Evolutionary conservation across 1,284 basidiomycete species (phyloP), one percentile per base, ranked within the genome.

Genomic region (Cryptococcus sp.): DNA sequence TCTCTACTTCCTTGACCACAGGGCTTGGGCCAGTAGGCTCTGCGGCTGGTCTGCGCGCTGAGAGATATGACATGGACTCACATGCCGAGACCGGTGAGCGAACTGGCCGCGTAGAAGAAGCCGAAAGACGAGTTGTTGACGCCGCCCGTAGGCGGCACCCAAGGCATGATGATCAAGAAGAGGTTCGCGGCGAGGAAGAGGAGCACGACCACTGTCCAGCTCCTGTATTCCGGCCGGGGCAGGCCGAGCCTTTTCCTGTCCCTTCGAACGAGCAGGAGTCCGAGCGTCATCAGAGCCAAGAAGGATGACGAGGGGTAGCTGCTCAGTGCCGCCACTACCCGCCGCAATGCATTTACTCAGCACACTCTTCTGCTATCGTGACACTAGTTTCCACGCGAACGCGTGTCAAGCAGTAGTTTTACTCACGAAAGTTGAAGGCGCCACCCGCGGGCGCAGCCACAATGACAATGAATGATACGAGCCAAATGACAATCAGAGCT

Each of bases 381-480:
- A 35, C 30, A 35, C 30, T 2, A n/a, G 30, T 13, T 2, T 5
- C 2, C 30, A 35, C 30, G 8, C 30, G 13, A 13, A 35, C 13
- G 30, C 13, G 30, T 5, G 30, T 8, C 8, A 13, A 13, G 30
- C 7, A 2, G 30, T 35, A 25, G 25, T 25, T 25, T 25, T 11
- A 22, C 56, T 56, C 30, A 67, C 60, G 57, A 30, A 63, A 65
- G 68, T 74, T 81, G 77, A 84, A 85, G 0, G 83, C 83, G 66
- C 83, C 83, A 45, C 82, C 82, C 22, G 82, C 79, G 1, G 84
- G 85, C 20, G 83, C 82, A 0, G 79, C 82, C 23, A 85, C 69
- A 62, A 86, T 82, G 51, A 86, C 80, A 61, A 85, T 78, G 19
- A 82, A 70, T 0, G 83, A 82, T 7, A 84, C 66, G 16, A 78